Base-by-base conservation (phyloP, 2,329 filamentous ascomycete genomes). In the Aspergillus fijiensis region DNA sequence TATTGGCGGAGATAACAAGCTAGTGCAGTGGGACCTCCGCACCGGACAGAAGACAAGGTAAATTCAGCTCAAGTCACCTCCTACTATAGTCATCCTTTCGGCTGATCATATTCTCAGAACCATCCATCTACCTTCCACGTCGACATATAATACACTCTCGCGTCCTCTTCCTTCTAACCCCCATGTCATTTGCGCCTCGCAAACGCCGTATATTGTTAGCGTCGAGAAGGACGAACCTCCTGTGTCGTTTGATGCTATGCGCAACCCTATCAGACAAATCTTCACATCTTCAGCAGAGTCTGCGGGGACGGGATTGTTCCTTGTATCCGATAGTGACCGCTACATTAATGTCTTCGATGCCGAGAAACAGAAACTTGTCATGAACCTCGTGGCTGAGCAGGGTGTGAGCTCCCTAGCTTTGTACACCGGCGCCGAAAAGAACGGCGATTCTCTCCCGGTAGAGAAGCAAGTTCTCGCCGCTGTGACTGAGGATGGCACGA, bases 11-110 rank as follows among this genome's bases (percentile, higher is more conserved):
- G 81, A 84, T 69, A 80, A 79, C 61, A 82, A 79, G 65, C 74
- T 83, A 51, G 76, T 83, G 23, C 80, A 83, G 64, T 84, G 81
- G 81, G 79, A 83, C 71, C 67, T 83, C 58, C 72, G 68, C 63
- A 79, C 74, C 23, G 75, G 77, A 58, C 71, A 76, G 63, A 74
- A 71, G 53, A 72, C 77, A 59, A 76, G 77, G 81, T 83, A 74
- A 62, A 16, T 45, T n/a, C 16, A 16, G 27, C 50, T 51, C 21
- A 49, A 52, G 25, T 51, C 65, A 55, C 5, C 19, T n/a, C 23
- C 55, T 61, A 39, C 12, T 7, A 19, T 9, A 12, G 25, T 25
- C 27, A n/a, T 14, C 9, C 27, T 29, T n/a, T 35, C 19, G 51
- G 47, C 63, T 67, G 69, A 64, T 67, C 61, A 55, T 16, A 23